Conservation (phyloP, 2,329 filamentous ascomycete genomes). For the Seiridium unicorne region DNA sequence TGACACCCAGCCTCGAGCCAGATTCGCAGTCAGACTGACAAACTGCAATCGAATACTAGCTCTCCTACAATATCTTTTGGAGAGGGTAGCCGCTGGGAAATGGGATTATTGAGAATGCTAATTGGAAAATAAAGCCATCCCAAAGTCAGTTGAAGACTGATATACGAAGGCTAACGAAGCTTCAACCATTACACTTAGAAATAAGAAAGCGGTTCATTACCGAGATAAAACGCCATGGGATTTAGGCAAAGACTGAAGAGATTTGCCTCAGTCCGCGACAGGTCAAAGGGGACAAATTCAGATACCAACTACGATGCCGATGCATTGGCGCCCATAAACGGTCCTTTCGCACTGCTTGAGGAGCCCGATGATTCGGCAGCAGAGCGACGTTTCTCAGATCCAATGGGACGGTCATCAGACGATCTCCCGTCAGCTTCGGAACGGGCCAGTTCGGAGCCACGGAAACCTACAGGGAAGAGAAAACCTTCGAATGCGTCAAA, state of each 20-base stretch:
- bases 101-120: too few relatives aligned
- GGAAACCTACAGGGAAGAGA: conserved; percentile 2
- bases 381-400: not conserved
- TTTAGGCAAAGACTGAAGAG: conserved; percentile 1
- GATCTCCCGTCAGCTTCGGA: not conserved
- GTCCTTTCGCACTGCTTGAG: not conserved
- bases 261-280: not conserved
- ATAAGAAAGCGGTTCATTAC: too few relatives aligned
- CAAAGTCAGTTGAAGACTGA: too few relatives aligned
- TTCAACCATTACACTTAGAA: too few relatives aligned
- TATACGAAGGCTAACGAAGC: too few relatives aligned
- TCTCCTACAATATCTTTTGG: too few relatives aligned
- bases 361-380: not conserved
- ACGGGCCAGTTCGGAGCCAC: not conserved
- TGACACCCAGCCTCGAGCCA: not conserved
- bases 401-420: not conserved
- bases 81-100: too few relatives aligned
- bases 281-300: not conserved
- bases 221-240: not conserved
- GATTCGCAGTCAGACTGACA: too few relatives aligned
- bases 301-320: not conserved
- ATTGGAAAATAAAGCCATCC: too few relatives aligned
- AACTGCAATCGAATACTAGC: too few relatives aligned
- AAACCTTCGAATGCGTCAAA: not conserved
- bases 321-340: not conserved